Evolutionary conservation across 1,284 basidiomycete genomes (phyloP).

Genomic region (Entoloma clypeatum): DNA sequence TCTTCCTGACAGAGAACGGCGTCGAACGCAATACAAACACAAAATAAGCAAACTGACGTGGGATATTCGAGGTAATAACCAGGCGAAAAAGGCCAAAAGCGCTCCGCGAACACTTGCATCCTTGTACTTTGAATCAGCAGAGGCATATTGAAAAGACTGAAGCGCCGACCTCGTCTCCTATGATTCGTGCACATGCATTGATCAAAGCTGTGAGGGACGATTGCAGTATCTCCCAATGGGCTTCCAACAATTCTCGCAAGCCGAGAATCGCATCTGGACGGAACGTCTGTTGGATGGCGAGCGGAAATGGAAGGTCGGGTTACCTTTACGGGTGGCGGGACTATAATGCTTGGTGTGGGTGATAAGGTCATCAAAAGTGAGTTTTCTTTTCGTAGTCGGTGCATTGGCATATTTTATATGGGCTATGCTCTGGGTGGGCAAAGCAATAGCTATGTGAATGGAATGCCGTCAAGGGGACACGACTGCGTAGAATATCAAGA

Average conservation of each 20-base stretch:
- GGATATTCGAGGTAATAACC: constrained; percentile 69
- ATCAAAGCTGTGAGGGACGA: constrained; percentile 63
- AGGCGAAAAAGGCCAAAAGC: constrained; percentile 58
- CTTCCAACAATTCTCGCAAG: constrained; percentile 75
- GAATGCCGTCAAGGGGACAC: constrained; percentile 7
- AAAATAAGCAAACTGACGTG: constrained; percentile 37
- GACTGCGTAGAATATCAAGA: constrained; percentile 1
- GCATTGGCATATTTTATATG: constrained; percentile 46
- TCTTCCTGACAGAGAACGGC: constrained; percentile 45
- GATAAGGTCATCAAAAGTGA: constrained; percentile 78
- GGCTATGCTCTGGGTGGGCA: constrained; percentile 82
- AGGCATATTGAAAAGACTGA: not conserved
- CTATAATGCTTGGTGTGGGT: constrained; percentile 84
- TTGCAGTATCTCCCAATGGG: constrained; percentile 55
- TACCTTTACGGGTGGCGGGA: constrained; percentile 69
- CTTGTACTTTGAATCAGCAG: constrained; percentile 31
- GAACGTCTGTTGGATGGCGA: not conserved
- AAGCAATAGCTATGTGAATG: constrained; percentile 65
- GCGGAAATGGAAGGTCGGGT: constrained; percentile 2
- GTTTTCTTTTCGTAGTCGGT: constrained; percentile 74
- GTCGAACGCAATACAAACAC: constrained; percentile 8
- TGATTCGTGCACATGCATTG: constrained; percentile 63
- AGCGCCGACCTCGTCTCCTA: constrained; percentile 73
- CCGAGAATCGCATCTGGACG: constrained; percentile 75
- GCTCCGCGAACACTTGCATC: constrained; percentile 63